phyloP scores from a whole-genome alignment of 2,329 filamentous ascomycete genomes.

The Ceratocystis huliohia region DNA sequence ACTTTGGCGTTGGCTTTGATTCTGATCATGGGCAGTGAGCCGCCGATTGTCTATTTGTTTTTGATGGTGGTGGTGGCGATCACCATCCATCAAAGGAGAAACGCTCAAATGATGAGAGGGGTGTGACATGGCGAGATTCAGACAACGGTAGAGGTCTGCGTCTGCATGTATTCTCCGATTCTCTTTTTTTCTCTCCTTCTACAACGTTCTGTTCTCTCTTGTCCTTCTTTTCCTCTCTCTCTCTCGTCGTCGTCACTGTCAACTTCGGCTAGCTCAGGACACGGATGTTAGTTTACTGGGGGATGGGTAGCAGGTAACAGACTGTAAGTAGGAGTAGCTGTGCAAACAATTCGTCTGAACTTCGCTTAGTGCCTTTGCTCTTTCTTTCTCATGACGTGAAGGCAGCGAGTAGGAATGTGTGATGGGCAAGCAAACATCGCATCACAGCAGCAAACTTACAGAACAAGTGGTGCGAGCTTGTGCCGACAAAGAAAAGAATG shows the following conservation, averaged over 20 bases:
- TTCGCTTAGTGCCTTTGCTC: no score
- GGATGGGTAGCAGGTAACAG: not conserved
- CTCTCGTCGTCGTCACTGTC: no score
- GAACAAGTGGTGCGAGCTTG: no score
- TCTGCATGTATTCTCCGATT: not conserved
- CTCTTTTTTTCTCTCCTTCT: not conserved
- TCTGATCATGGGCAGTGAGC: slow-evolving; percentile 10
- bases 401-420: no score
- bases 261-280: not conserved
- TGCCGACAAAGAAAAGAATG: slow-evolving; percentile 12
- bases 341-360: not conserved
- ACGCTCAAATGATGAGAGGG: slow-evolving; percentile 14
- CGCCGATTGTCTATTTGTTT: slow-evolving; percentile 15
- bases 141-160: not conserved
- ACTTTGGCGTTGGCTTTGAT: slow-evolving; percentile 5
- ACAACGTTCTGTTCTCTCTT: no score
- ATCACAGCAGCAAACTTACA: no score
- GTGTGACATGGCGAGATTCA: slow-evolving; percentile 13
- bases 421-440: no score
- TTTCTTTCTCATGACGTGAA: no score
- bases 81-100: slow-evolving; percentile 3
- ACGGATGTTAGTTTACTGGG: slow-evolving; percentile 7
- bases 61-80: not conserved
- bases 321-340: no score
- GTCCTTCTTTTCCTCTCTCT: no score